These are phyloP conservation scores for Chrysanthemum makinoi DNA, from an alignment of 129 eudicot genomes.

Conservation along the genomic window DNA sequence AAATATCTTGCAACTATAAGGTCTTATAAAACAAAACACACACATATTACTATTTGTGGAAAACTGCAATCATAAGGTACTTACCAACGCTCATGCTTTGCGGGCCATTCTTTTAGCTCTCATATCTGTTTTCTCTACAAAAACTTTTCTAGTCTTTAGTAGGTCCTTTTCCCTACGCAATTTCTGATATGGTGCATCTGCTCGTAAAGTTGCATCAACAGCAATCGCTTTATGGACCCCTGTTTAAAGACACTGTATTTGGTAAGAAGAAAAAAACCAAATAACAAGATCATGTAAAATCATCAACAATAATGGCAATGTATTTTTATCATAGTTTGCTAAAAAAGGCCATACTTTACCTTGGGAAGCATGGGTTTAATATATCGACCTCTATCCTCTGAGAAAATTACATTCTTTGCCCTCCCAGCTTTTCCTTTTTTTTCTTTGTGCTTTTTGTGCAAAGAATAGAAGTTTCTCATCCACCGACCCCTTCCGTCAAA, in stretches of 20 bases:
- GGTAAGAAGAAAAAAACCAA: not conserved
- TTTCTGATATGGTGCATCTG: constrained; percentile 99
- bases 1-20: not conserved
- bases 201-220: constrained; percentile 98
- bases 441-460: constrained; percentile 97
- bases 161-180: constrained; percentile 69
- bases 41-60: not conserved
- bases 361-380: constrained; percentile 99
- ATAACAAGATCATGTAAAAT: not conserved
- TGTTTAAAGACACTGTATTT: constrained; percentile 26
- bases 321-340: not conserved
- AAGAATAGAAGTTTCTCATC: constrained; percentile 99
- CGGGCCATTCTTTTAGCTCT: constrained; percentile 99
- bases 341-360: constrained; percentile 34
- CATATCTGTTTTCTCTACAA: constrained; percentile 93
- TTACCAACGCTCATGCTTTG: constrained; percentile 98
- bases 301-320: not conserved
- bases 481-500: constrained; percentile 95
- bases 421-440: constrained; percentile 93
- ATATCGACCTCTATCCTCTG: constrained; percentile 97
- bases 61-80: constrained; percentile 2
- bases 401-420: constrained; percentile 94
- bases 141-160: constrained; percentile 72
- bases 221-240: constrained; percentile 96
- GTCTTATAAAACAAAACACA: constrained; percentile 6